Evolutionary conservation across 257 asterid genomes (phyloP), one percentile per base, ranked within the genome.

Genomic region (Solanum microdontum): DNA sequence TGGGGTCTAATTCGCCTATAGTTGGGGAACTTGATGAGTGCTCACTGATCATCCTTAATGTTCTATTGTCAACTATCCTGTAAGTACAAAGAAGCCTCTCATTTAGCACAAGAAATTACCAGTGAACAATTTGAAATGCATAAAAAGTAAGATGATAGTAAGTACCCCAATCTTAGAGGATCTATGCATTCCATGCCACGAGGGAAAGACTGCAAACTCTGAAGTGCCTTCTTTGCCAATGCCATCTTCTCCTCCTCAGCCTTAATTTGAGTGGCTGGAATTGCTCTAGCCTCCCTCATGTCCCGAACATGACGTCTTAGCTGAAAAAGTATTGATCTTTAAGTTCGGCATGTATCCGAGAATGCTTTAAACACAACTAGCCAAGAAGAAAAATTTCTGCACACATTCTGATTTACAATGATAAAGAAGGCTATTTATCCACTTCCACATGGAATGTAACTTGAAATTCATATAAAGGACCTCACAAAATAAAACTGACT

Each of bases 141-240:
- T 33, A 87, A 70, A 72, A 84, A 70, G 87, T 88, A 85, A 91
- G 91, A 80, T 66, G 82, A 73, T 69, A 40, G 12, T 69, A 51
- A 58, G 88, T 95, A 97, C 99, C 99, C 99, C 90, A 97, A 91
- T 88, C 99, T 98, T 85, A 97, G 95, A 89, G 99, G 99, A 92
- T 97, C 99, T 90, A 97, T 94, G 94, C 97, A 95, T 89, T 97
- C 99, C 97, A 97, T 94, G 92, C 98, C 99, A 73, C 99, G 98
- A 58, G 99, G 99, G 88, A 97, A 98, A 11, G 99, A 97, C 83
- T 93, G 98, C 75, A 94, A 37, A 88, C 86, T 88, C 90, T 82
- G 95, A 87, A 97, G 95, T 88, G 93, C 97, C 90, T 94, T 97
- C 88, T 86, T 91, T 36, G 92, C 93, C 88, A 88, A 37, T 32